Evolutionary conservation across 768 basidiomycete genomes (phyloP), one percentile per base, ranked within the genome.

Genomic region (Rubroboletus pulcherrimus): DNA sequence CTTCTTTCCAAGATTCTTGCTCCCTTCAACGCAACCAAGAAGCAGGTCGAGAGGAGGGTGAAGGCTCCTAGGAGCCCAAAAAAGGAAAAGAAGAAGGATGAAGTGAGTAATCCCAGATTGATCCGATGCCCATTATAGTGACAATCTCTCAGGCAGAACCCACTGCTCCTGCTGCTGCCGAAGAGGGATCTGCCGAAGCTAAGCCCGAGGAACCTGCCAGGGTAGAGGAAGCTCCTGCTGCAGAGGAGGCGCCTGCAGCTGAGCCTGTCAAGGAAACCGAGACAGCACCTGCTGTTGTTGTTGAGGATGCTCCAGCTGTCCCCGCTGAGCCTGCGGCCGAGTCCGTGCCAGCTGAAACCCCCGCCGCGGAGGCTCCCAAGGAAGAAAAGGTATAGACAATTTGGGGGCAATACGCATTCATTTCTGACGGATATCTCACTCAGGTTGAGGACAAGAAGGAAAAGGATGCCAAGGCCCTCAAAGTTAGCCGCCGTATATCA

Each of bases 401-500:
- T 14, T 0, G 2, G 4, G 11, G 4, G 14, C 2, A 0, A 3
- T 58, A n/a, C 39, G 24, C 54, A 4, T 21, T 9, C 6, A 15
- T 44, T 29, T 19, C 29, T 49, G 39, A 49, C 29, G 15, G 21
- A 34, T 17, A 24, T 11, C 59, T 68, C 65, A 82, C 59, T 68
- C 65, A 82, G 73, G 49, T 15, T 10, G 76, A 80, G 53, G 75
- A 79, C 55, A 75, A 82, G 68, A 77, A 80, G 66, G 75, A 81
- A 62, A 80, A 78, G 49, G 70, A 75, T 38, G 66, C 62, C 62
- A 83, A 79, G 71, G 74, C 78, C 15, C 52, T 67, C 55, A 94
- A 93, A 72, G 84, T 91, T 54, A 75, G 81, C 53, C 91, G 93
- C 60, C 91, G 93, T 59, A 75, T 96, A 57, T 95, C 93, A 42